Evolutionary conservation across 2,329 filamentous ascomycete species (phyloP).

Genomic region (Chaetothyriales sp.): DNA sequence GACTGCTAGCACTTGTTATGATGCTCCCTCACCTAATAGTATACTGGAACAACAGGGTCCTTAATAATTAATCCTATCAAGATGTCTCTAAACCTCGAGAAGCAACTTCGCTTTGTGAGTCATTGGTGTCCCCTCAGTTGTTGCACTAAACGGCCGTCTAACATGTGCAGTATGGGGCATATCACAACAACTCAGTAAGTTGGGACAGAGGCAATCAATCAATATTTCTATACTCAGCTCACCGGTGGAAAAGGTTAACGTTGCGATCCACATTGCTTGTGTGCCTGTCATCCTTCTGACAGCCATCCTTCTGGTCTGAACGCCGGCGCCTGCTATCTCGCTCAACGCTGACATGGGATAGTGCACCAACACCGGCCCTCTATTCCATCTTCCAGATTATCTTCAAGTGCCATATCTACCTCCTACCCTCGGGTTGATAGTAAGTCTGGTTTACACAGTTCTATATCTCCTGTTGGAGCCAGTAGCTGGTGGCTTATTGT

Average conservation of each 20-base stretch:
- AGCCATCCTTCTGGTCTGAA: constrained; percentile 40
- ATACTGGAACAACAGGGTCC: background rate
- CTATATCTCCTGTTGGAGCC: constrained; percentile 89
- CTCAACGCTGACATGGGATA: constrained; percentile 18
- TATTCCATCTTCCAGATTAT: constrained; percentile 39
- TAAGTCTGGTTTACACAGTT: constrained; percentile 49
- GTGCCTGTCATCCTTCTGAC: constrained; percentile 48
- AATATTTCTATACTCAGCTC: constrained; percentile 12
- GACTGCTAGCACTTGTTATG: no score
- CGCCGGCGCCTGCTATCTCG: background rate
- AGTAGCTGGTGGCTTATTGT: constrained; percentile 66
- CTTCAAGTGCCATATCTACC: constrained; percentile 43
- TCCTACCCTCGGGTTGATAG: constrained; percentile 43
- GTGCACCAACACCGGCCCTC: constrained; percentile 41
- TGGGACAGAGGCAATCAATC: constrained; percentile 1
- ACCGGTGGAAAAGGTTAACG: constrained; percentile 38
- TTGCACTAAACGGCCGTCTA: constrained; percentile 12
- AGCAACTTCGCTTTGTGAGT: constrained; percentile 51
- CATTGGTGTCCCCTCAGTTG: no score
- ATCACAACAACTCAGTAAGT: constrained; percentile 48
- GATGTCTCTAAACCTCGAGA: constrained; percentile 42
- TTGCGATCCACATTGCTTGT: constrained; percentile 48
- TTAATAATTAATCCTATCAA: background rate
- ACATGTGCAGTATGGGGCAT: constrained; percentile 44
- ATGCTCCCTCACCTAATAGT: no score